These are phyloP conservation scores for Gnetum montanum DNA, from an alignment of 75 land plant species.

Conservation along the genomic window DNA sequence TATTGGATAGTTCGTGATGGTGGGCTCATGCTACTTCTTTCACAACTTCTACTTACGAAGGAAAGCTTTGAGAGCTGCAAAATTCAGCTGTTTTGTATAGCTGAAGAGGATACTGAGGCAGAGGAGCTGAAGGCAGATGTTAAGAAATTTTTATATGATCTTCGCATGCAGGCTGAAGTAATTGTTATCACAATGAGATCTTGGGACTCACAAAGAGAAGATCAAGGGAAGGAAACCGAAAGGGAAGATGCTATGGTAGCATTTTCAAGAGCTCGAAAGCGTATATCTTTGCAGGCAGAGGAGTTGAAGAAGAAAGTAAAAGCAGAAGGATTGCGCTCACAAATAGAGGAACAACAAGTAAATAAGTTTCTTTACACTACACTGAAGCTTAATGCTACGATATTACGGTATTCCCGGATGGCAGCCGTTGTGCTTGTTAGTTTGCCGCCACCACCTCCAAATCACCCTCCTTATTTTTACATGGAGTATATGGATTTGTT, in stretches of 20 bases:
- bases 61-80: constrained; percentile 97
- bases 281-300: constrained; percentile 44
- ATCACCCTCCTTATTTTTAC: constrained; percentile 85
- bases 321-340: constrained; percentile 30
- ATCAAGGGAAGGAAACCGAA: constrained; percentile 32
- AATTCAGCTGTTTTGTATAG: constrained; percentile 96
- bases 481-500: constrained; percentile 98
- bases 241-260: constrained; percentile 87
- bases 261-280: constrained; percentile 64
- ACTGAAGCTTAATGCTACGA: constrained; percentile 86
- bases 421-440: constrained; percentile 98
- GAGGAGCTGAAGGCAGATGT: constrained; percentile 91
- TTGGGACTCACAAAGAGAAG: constrained; percentile 78
- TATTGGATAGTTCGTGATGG: constrained; percentile 99
- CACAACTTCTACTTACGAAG: constrained; percentile 90
- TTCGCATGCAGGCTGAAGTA: constrained; percentile 98
- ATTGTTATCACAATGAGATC: constrained; percentile 92
- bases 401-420: constrained; percentile 86
- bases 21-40: constrained; percentile 94
- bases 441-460: constrained; percentile 88
- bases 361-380: constrained; percentile 91
- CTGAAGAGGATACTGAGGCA: constrained; percentile 94
- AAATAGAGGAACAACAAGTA: constrained; percentile 77
- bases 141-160: constrained; percentile 92
- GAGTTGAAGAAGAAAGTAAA: constrained; percentile 46